Base-by-base conservation (phyloP, 805 yeast species). In the Teunomyces tritomae region DNA sequence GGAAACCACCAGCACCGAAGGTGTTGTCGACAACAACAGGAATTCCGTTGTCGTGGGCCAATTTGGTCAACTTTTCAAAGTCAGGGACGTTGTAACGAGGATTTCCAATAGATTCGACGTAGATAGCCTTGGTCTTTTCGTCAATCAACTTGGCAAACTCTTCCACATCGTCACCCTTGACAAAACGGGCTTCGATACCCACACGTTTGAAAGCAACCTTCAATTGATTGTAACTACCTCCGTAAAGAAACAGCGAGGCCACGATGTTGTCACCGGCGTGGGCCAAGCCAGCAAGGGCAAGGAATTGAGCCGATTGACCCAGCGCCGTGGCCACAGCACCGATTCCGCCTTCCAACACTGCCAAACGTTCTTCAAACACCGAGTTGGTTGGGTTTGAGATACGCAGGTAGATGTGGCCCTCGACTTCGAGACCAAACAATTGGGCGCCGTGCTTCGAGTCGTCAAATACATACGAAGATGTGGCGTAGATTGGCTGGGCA, bases 211-310 rank as follows among this genome's bases (percentile, higher is more conserved):
- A 87, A 17, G 94, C 84, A 56, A 89, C 95, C 69, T 89, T 90
- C 77, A 92, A 88, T 67, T 92, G 96, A 67, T 92, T 92, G 74
- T 85, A 90, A 49, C 97, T 91, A 61, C 99, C 99, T 56, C 99
- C 99, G 65, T 94, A 92, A 52, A 92, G 75, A 74, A 65, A 89
- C 5, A 96, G 80, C 20, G 97, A 85, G 28, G 96, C 84, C 47
- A 92, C 81, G 56, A 92, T 80, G 73, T 94, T 94, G 64, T 89
- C 96, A 58, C 98, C 98, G 47, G 81, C 67, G 57, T 86, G 89
- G 33, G 96, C 95, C 57, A 90, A 77, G 48, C 89, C 89, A 30
- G 87, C 78, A 64, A 90, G 75, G 16, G 97, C 96, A 49, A 87
- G 64, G 56, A 89, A 82, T 67, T 91, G 97, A 26, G 98, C 97